Conservation (phyloP, 73 alveolate species). For the Paramecium pentaurelia region DNA sequence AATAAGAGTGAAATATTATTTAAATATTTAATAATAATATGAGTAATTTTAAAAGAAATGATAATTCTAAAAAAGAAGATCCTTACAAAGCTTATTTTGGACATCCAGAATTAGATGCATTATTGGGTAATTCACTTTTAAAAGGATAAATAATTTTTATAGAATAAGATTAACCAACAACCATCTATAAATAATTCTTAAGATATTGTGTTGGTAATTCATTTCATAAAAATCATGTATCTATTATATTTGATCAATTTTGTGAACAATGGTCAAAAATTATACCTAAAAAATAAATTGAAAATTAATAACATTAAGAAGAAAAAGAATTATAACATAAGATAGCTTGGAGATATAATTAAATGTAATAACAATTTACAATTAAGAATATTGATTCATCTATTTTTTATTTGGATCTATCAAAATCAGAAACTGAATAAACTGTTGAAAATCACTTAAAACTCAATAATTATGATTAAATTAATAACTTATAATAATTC, state of each 20-base stretch:
- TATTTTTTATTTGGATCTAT: not conserved
- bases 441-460: not conserved
- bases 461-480: not conserved
- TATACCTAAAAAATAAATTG: not conserved
- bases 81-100: slow-evolving; percentile 12
- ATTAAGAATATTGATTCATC: not conserved
- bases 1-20: not conserved
- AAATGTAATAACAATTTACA: not conserved
- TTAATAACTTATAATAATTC: not conserved
- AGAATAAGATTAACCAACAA: slow-evolving; percentile 26
- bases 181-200: not conserved
- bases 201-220: slow-evolving; percentile 19
- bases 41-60: slow-evolving; percentile 37
- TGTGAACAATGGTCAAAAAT: not conserved
- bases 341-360: slow-evolving; percentile 35
- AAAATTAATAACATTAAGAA: not conserved
- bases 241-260: not conserved
- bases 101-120: slow-evolving; percentile 37
- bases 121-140: not conserved
- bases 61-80: slow-evolving; percentile 10
- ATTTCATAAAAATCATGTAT: not conserved
- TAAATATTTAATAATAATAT: not conserved
- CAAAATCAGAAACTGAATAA: not conserved
- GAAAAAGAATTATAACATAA: not conserved
- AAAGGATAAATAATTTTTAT: slow-evolving; percentile 4